Conservation (phyloP, 192 early-diverging fungal genomes). For the Backusella macrospora region DNA sequence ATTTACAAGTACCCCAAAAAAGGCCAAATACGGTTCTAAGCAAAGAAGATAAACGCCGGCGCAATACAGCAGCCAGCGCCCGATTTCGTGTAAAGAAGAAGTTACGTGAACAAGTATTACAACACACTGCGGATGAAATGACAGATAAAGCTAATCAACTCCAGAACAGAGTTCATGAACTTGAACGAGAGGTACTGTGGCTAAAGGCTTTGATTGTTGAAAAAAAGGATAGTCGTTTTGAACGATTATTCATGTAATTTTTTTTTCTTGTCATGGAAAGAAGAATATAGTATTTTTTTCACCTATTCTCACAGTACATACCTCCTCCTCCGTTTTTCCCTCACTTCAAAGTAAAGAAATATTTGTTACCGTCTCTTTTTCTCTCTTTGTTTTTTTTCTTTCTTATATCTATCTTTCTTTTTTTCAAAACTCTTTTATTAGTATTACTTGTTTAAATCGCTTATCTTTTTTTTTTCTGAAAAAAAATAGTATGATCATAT, state of each 20-base stretch:
- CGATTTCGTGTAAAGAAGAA: slow-evolving; percentile 96
- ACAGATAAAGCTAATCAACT: slow-evolving; percentile 69
- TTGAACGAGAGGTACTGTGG: slow-evolving; percentile 93
- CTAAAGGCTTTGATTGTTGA: slow-evolving; percentile 46
- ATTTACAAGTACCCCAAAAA: not conserved
- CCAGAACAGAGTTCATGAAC: slow-evolving; percentile 78
- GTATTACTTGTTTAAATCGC: not conserved
- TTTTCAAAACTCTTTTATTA: not conserved
- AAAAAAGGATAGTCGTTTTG: slow-evolving; percentile 39
- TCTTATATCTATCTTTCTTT: not conserved
- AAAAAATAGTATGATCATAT: not conserved
- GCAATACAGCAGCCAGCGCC: slow-evolving; percentile 94
- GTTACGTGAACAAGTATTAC: slow-evolving; percentile 81
- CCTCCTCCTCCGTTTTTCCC: too few species aligned
- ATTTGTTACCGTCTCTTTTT: too few species aligned
- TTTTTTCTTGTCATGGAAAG: not conserved
- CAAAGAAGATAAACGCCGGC: slow-evolving; percentile 84
- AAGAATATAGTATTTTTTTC: too few species aligned
- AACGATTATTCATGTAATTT: not conserved
- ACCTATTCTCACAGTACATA: too few species aligned
- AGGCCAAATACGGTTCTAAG: slow-evolving; percentile 28
- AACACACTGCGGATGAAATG: slow-evolving; percentile 82
- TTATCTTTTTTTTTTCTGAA: not conserved
- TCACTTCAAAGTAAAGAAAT: too few species aligned
- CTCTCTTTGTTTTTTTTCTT: not conserved